These are phyloP conservation scores for Fomitiporia mediterranea DNA, from an alignment of 1,284 basidiomycete genomes.

Conservation along the genomic window DNA sequence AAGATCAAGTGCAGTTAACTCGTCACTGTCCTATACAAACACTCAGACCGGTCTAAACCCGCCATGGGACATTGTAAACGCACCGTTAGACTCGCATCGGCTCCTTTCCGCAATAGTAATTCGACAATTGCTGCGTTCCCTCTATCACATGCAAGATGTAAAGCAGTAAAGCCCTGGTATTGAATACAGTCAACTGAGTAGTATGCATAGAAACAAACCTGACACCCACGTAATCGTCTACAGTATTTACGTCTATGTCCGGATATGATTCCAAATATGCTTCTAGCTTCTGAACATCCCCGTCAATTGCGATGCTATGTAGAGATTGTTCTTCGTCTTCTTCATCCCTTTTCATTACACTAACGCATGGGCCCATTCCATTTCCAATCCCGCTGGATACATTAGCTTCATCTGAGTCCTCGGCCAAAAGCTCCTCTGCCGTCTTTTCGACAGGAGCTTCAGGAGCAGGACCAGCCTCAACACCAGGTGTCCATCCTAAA, in stretches of 20 bases:
- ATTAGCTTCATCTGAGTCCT: slow-evolving; percentile 37
- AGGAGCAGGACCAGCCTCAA: slow-evolving; percentile 28
- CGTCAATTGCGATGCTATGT: slow-evolving; percentile 62
- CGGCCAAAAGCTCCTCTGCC: slow-evolving; percentile 30
- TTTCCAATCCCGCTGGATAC: slow-evolving; percentile 30
- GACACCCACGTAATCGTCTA: slow-evolving; percentile 57
- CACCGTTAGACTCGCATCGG: slow-evolving; percentile 61
- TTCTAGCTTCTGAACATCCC: slow-evolving; percentile 45
- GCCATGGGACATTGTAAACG: slow-evolving; percentile 6
- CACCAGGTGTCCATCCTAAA: slow-evolving; percentile 61
- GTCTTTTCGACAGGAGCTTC: slow-evolving; percentile 15
- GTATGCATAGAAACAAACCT: background rate
- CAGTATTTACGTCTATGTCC: slow-evolving; percentile 37
- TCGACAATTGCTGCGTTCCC: slow-evolving; percentile 58
- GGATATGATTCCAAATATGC: slow-evolving; percentile 42
- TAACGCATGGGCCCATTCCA: slow-evolving; percentile 61
- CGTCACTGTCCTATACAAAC: slow-evolving; percentile 61
- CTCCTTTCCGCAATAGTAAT: slow-evolving; percentile 61
- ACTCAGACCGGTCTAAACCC: background rate
- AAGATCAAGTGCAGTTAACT: slow-evolving; percentile 59
- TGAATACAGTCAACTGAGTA: background rate
- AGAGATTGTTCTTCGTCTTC: slow-evolving; percentile 38
- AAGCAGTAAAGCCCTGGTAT: slow-evolving; percentile 73
- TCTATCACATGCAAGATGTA: slow-evolving; percentile 83
- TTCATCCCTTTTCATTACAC: slow-evolving; percentile 49